Evolutionary conservation across 306 rosid species (phyloP), one percentile per base, ranked within the genome.

Genomic region (Albizia julibrissin): DNA sequence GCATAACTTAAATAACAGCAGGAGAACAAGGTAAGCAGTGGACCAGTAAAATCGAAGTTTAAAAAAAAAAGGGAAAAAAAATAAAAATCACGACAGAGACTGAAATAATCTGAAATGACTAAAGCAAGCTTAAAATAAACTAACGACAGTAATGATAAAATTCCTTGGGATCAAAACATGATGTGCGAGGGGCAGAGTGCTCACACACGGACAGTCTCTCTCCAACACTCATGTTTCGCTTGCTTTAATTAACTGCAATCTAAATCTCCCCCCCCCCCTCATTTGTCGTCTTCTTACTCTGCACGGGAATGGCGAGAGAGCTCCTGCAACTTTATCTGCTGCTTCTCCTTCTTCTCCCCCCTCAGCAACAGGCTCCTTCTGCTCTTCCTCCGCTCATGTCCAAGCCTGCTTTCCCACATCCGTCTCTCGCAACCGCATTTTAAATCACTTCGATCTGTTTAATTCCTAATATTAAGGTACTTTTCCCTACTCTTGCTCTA

Each of bases 381-480:
- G n/a, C 58, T 43, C 50, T 71, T 71, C 58, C 58, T 43, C 22
- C 44, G 22, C 56, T 18, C 18, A 71, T 13, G n/a, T 44, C 75
- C 75, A 2, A 71, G 16, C 29, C 15, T 24, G 37, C 58, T 71
- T 43, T 44, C 75, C 44, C 75, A 6, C 58, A 18, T 22, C 74
- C 47, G 37, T 24, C 58, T 71, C 44, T 26, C 10, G 22, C 75
- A 1, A 10, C 37, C 37, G 75, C 75, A 43, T 44, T 22, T 15
- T 71, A 13, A 71, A 43, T 71, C 39, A 22, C 75, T 24, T 44
- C 75, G 58, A 71, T 71, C 75, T 44, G 39, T 44, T 44, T 42
- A 1, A 44, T 11, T 69, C 74, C 34, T 42, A 1, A 22, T 34
- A 47, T 65, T 80, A 81, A 86, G 97, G 97, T 90, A 10, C 83